phyloP scores from a whole-genome alignment of 441 rosid species.

The Melastoma candidum region DNA sequence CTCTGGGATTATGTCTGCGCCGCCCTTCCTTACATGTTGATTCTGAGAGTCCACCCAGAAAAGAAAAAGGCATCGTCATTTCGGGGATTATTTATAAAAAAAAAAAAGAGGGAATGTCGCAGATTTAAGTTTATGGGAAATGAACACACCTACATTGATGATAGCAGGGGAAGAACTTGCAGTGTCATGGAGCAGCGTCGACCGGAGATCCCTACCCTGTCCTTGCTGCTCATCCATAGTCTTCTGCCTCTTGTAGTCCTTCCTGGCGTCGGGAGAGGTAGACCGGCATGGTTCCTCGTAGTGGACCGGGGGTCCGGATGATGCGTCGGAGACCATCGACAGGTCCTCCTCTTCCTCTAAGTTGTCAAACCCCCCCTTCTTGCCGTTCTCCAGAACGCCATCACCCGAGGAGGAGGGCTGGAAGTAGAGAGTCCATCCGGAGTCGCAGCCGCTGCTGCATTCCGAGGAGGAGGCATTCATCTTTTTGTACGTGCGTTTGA shows the following conservation, averaged over 20 bases:
- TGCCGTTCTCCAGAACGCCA: slow-evolving; percentile 8
- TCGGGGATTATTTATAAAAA: no score
- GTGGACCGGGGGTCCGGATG: slow-evolving; percentile 81
- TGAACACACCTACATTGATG: slow-evolving; percentile 2
- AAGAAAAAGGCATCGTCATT: no score
- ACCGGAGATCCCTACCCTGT: slow-evolving; percentile 27
- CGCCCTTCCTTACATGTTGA: no score
- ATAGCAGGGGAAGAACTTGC: slow-evolving; percentile 67
- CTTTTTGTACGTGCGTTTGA: slow-evolving; percentile 1
- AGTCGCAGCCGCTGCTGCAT: slow-evolving; percentile 75
- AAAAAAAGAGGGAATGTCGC: no score
- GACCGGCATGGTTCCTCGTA: neutral
- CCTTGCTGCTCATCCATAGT: slow-evolving; percentile 26
- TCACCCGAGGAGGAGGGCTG: slow-evolving; percentile 42
- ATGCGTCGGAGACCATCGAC: slow-evolving; percentile 95
- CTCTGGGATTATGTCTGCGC: no score
- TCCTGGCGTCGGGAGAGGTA: slow-evolving; percentile 9
- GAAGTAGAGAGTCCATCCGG: slow-evolving; percentile 91
- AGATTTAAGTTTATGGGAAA: no score
- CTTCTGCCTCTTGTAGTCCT: slow-evolving; percentile 24
- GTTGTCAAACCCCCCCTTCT: slow-evolving; percentile 11
- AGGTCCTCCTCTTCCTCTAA: slow-evolving; percentile 49
- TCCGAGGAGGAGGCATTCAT: slow-evolving; percentile 46
- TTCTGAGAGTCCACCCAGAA: no score
- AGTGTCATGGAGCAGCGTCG: slow-evolving; percentile 65